These are phyloP conservation scores for Ogataea naganishii DNA, from an alignment of 805 yeast species.

Conservation along the genomic window DNA sequence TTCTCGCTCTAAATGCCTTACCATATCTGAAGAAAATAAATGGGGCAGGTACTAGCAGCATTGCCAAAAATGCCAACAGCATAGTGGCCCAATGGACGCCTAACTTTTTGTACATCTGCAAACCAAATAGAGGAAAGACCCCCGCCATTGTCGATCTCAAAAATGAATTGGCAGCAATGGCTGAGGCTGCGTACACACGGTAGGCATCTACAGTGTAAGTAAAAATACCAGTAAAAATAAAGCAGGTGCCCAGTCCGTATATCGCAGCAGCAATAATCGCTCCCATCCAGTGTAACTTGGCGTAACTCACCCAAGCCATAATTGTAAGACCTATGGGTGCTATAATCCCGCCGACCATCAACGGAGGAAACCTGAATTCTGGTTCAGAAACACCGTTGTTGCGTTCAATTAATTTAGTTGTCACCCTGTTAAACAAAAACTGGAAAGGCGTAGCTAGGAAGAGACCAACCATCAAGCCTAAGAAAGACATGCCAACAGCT, in stretches of 20 bases:
- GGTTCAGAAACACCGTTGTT: slow-evolving; percentile 39
- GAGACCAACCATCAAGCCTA: slow-evolving; percentile 49
- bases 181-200: slow-evolving; percentile 42
- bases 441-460: slow-evolving; percentile 31
- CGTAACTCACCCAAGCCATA: slow-evolving; percentile 50
- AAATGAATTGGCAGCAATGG: slow-evolving; percentile 41
- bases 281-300: slow-evolving; percentile 44
- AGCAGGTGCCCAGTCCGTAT: slow-evolving; percentile 35
- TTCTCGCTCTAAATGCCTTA: slow-evolving; percentile 30
- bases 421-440: slow-evolving; percentile 24
- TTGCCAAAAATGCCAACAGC: slow-evolving; percentile 40
- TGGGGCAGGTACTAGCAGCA: slow-evolving; percentile 46
- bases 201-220: slow-evolving; percentile 34
- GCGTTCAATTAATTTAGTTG: slow-evolving; percentile 20
- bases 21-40: slow-evolving; percentile 44
- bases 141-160: slow-evolving; percentile 48
- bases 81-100: slow-evolving; percentile 54
- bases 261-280: slow-evolving; percentile 35
- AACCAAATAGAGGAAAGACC: slow-evolving; percentile 47
- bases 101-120: slow-evolving; percentile 45
- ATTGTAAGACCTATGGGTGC: slow-evolving; percentile 49
- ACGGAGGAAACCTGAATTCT: slow-evolving; percentile 50
- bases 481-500: slow-evolving; percentile 55
- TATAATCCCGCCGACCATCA: slow-evolving; percentile 44
- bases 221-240: slow-evolving; percentile 31